phyloP scores from a whole-genome alignment of 2,329 filamentous ascomycete species.

The Cladosporium sp. region DNA sequence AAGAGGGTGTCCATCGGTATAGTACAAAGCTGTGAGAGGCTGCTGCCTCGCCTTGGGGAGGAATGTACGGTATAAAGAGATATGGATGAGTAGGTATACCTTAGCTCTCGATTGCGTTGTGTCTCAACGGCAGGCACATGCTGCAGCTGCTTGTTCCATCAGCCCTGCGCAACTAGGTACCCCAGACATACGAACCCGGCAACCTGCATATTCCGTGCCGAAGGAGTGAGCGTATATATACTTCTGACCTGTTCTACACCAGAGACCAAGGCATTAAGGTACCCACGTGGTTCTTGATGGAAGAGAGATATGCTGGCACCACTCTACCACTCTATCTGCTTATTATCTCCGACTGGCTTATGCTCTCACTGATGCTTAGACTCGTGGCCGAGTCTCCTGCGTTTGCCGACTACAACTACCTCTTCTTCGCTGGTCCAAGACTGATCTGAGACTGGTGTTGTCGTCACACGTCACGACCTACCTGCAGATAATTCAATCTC shows the following conservation, averaged over 20 bases:
- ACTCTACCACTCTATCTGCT: neutral
- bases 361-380: neutral
- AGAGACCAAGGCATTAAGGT: no score
- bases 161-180: neutral
- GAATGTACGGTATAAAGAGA: neutral
- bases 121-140: conserved; percentile 3
- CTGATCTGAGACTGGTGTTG: neutral
- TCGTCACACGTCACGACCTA: neutral
- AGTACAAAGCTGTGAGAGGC: neutral
- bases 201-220: neutral
- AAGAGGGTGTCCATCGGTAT: neutral
- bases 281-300: no score
- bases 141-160: conserved; percentile 1
- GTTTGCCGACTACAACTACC: neutral
- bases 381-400: neutral
- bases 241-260: neutral
- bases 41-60: neutral
- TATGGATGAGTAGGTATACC: neutral
- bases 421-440: neutral
- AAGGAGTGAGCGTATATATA: neutral
- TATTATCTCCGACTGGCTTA: neutral
- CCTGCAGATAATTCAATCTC: neutral
- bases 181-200: neutral
- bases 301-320: neutral
- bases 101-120: neutral